Evolutionary conservation across 2,329 filamentous ascomycete genomes (phyloP), one percentile per base, ranked within the genome.

Genomic region (Aspergillus tanneri): DNA sequence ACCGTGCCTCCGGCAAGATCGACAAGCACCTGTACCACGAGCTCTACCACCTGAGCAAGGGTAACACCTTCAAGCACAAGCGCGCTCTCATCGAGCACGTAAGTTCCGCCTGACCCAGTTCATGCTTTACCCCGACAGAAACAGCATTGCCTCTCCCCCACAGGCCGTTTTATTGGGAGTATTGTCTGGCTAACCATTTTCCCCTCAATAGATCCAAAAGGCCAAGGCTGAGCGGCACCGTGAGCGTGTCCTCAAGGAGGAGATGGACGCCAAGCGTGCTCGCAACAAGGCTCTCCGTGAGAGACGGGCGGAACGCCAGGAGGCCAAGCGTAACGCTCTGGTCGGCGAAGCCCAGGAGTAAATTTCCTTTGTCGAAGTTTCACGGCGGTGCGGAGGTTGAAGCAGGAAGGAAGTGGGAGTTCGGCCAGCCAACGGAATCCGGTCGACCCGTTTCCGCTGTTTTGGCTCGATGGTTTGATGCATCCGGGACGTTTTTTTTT

Each of bases 1-100:
- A 99, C 85, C 93, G 93, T 79, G 92, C 92, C 77, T 88, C 88
- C 72, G 95, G 95, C 79, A 99, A 99, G 88, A 99, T 99, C 77
- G 93, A 99, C 83, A 99, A 99, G 87, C 93, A 99, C 85, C 90
- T 99, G 58, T 99, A 99, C 86, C 93, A 99, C 86, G 91, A 97
- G 83, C 90, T 99, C 66, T 99, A 99, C 86, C 93, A 96, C 80
- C 83, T 95, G 76, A 93, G 88, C 87, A 99, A 99, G 91, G 95
- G 93, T 95, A 99, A 99, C 87, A 92, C 93, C 77, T 99, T 99
- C 88, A 99, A 99, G 91, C 93, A 99, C 90, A 99, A 97, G 91
- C 88, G 93, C 80, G 93, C 91, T 73, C 87, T 99, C 70, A 90
- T 99, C 76, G 93, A 99, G 86, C 93, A 99, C 83, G 93, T 99